Evolutionary conservation across 345 rosid species (phyloP).

Genomic region (Clarkia xantiana): DNA sequence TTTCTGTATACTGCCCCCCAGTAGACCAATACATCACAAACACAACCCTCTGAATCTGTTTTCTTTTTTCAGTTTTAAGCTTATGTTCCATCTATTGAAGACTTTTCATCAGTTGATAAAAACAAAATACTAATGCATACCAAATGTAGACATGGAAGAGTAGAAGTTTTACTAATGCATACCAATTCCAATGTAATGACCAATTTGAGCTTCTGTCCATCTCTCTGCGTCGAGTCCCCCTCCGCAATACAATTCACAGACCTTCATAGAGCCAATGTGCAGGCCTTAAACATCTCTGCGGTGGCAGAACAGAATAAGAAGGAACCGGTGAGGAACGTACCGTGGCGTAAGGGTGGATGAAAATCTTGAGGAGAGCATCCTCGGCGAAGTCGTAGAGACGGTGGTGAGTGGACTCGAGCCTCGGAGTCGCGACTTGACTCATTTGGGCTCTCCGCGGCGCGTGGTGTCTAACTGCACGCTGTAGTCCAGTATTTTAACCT

Average conservation of each 20-base stretch:
- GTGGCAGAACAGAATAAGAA: not conserved
- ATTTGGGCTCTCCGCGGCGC: constrained; percentile 10
- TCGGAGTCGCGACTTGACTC: constrained; percentile 29
- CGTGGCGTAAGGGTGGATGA: constrained; percentile 78
- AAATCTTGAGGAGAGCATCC: constrained; percentile 69
- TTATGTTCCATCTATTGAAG: too few relatives aligned
- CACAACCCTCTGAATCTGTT: not conserved
- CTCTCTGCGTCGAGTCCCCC: constrained; percentile 51
- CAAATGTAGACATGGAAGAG: not conserved
- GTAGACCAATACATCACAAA: not conserved
- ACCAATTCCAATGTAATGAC: constrained; percentile 81
- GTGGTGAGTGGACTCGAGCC: constrained; percentile 59
- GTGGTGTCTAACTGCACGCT: too few relatives aligned
- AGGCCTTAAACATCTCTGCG: not conserved
- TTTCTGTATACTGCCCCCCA: not conserved
- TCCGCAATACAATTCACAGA: constrained; percentile 82
- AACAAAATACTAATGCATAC: too few relatives aligned
- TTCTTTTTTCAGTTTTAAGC: not conserved
- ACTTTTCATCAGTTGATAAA: too few relatives aligned
- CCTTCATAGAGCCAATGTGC: constrained; percentile 22
- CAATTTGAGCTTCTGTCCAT: constrained; percentile 63
- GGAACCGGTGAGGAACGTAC: constrained; percentile 17
- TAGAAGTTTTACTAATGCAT: constrained; percentile 2
- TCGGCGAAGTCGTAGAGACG: constrained; percentile 82
- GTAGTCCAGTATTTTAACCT: too few relatives aligned